Evolutionary conservation across 208 protist species (phyloP).

Genomic region (Polymyxa betae): DNA sequence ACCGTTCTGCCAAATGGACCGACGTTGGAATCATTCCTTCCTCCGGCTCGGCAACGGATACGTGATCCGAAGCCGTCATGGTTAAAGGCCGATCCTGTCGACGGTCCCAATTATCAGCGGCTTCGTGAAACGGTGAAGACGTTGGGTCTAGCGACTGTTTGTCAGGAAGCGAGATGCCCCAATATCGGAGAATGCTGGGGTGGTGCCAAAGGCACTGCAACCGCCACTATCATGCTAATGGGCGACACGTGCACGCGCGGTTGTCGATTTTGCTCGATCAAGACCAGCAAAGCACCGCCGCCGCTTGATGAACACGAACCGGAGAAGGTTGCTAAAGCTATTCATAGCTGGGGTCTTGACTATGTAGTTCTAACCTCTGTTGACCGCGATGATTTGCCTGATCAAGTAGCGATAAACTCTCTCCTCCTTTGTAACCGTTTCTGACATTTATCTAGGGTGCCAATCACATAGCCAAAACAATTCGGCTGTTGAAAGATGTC

Average conservation of each 20-base stretch:
- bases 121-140: conserved; percentile 46
- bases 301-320: conserved; percentile 91
- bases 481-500: conserved; percentile 81
- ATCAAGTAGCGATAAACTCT: not conserved
- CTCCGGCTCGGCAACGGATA: not conserved
- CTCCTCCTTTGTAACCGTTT: not conserved
- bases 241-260: conserved; percentile 94
- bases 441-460: conserved; percentile 75
- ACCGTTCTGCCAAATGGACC: no score
- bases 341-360: conserved; percentile 92
- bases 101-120: conserved; percentile 18
- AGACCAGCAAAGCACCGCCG: conserved; percentile 87
- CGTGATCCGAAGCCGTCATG: conserved; percentile 37
- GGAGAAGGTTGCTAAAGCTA: conserved; percentile 82
- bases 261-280: conserved; percentile 96
- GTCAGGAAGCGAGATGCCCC: conserved; percentile 51
- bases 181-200: conserved; percentile 59
- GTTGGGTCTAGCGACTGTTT: conserved; percentile 43
- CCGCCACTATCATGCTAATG: conserved; percentile 97
- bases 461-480: conserved; percentile 85
- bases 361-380: conserved; percentile 98
- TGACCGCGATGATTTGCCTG: conserved; percentile 82
- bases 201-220: conserved; percentile 72
- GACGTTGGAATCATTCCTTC: not conserved
- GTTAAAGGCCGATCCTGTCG: conserved; percentile 24